Evolutionary conservation across 1,284 basidiomycete genomes (phyloP).

Genomic region (Vanrija sp.): DNA sequence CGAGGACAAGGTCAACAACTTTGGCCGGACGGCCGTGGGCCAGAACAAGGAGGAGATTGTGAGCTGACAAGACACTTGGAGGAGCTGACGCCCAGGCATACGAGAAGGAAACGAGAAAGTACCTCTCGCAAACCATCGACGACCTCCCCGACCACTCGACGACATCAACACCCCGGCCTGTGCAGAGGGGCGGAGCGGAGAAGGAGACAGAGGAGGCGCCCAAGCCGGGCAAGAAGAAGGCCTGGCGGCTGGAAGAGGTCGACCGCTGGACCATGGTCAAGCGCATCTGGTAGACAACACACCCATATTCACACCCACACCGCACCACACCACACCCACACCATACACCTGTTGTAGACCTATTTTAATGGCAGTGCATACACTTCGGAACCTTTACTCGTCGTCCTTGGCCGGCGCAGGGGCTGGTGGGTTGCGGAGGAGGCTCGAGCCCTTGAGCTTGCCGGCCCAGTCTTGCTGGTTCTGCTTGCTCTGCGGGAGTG

Average conservation of each 20-base stretch:
- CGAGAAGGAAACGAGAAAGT: slow-evolving; percentile 68
- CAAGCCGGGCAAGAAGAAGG: slow-evolving; percentile 54
- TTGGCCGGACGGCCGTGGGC: slow-evolving; percentile 77
- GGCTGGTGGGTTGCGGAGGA: slow-evolving; percentile 22
- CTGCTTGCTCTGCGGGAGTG: slow-evolving; percentile 9
- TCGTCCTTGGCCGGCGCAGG: slow-evolving; percentile 4
- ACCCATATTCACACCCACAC: no score
- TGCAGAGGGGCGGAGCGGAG: slow-evolving; percentile 57
- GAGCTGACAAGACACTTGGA: slow-evolving; percentile 25
- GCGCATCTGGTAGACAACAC: slow-evolving; percentile 65
- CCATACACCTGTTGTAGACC: slow-evolving; percentile 13
- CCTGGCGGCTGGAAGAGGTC: slow-evolving; percentile 73
- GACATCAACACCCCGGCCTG: slow-evolving; percentile 1
- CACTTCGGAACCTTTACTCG: slow-evolving; percentile 15
- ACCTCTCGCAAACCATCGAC: slow-evolving; percentile 66
- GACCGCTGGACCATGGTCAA: slow-evolving; percentile 93
- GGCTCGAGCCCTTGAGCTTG: slow-evolving; percentile 34
- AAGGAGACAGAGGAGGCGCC: slow-evolving; percentile 19
- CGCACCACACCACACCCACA: not conserved
- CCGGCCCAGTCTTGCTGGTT: slow-evolving; percentile 44
- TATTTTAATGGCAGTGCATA: slow-evolving; percentile 13
- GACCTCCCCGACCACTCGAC: slow-evolving; percentile 57
- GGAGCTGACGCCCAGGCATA: slow-evolving; percentile 57
- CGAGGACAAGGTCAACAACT: slow-evolving; percentile 74
- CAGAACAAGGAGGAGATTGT: slow-evolving; percentile 80